Evolutionary conservation across 1,139 yeast species (phyloP), one percentile per base, ranked within the genome.

Genomic region (Kluyveromyces sp.): DNA sequence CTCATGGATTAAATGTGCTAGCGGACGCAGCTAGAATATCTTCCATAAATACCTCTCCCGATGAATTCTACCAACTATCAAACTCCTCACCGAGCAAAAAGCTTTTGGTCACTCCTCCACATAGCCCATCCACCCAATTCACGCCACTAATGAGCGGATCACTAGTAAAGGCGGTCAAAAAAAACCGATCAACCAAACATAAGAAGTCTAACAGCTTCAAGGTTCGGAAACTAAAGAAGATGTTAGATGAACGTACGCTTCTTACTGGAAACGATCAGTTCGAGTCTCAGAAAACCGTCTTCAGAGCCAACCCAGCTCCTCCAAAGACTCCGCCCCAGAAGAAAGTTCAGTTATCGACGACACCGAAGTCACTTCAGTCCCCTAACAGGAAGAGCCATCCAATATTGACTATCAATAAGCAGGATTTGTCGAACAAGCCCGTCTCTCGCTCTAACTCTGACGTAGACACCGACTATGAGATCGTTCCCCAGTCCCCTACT

Each of bases 171-270:
- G 34, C 48, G 42, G 44, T 43, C 30, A 41, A 44, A 38, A 33
- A 25, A 40, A 36, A 18, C 29, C 46, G 33, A 34, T 20, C 46
- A 9, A 35, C 46, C 29, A 44, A 51, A 19, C 66, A 63, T 44
- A 61, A 57, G 44, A 63, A 63, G 40, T 58, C 64, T 3, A 61
- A 61, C 45, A 60, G 65, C 41, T 63, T 60, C 44, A 62, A 61
- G 48, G 66, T 66, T 2, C 46, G 62, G 41, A 62, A 61, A 47
- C 42, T 61, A 40, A 63, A 61, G 41, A 56, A 56, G 35, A 45
- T 63, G 41, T 47, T 62, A 35, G 55, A 54, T 31, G 53, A 56
- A 40, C 55, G 66, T 42, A 61, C 60, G 39, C 42, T 58, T 9
- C 44, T 61, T 13, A 32, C 16, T n/a, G 15, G 32, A n/a, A 22